Evolutionary conservation across 805 yeast genomes (phyloP), one percentile per base, ranked within the genome.

Genomic region (Ogataea chonburiensis): DNA sequence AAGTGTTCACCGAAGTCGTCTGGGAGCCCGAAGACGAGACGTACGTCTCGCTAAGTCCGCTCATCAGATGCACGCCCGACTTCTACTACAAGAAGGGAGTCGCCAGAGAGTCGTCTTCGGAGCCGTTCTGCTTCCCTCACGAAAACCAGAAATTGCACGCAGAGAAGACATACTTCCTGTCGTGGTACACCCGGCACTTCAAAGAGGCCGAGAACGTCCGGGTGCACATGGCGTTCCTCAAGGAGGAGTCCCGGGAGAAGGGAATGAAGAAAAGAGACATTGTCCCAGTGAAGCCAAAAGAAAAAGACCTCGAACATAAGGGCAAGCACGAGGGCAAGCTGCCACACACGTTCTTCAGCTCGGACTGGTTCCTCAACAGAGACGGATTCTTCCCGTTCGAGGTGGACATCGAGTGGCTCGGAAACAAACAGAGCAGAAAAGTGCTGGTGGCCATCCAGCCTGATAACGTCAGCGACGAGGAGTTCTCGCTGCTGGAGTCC

Each of bases 11-110:
- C 38, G 86, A 86, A 47, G 77, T 74, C 27, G 52, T 60, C 14
- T 71, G 56, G 50, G 55, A 73, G 15, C 79, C 75, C 5, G 95
- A 86, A 59, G 94, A 85, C 58, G 70, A 71, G n/a, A 77, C 85
- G 0, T 81, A 85, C 52, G 80, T 77, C 17, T 63, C 71, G 13
- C 66, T 87, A 56, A 84, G 81, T 53, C 96, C 96, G 0, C 58
- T 87, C 31, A 72, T 86, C 53, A 72, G 96, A 62, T 87, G 96
- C 63, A 84, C 88, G 4, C 96, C 96, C 2, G 81, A 81, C 36
- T 62, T 73, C 31, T 87, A 84, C 56, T 70, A 65, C 52, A 72
- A 69, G 47, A 81, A 79, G 54, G 91, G 89, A 7, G 41, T 67
- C 23, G 80, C 78, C 19, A 77, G 77, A 47, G 61, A 66, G 43